These are phyloP conservation scores for Anethum foeniculum DNA, from an alignment of 140 eudicot genomes.

Conservation along the genomic window DNA sequence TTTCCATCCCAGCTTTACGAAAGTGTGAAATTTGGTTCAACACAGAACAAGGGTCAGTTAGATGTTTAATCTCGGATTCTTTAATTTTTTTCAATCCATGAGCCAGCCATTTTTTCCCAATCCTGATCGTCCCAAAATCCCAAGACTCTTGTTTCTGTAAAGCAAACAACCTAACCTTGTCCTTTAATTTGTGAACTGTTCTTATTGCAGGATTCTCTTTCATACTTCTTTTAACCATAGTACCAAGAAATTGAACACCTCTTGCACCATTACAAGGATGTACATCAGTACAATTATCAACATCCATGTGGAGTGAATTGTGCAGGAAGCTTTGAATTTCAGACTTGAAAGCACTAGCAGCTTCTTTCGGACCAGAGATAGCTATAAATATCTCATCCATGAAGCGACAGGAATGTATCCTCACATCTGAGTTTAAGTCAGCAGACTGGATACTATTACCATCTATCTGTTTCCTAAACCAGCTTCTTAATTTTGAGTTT, in stretches of 20 bases:
- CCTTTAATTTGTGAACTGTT: constrained; percentile 83
- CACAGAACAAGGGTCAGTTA: constrained; percentile 46
- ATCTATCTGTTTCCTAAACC: constrained; percentile 82
- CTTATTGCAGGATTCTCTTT: constrained; percentile 51
- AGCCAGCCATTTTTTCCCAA: constrained; percentile 80
- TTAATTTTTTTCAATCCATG: constrained; percentile 89
- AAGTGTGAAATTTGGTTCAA: constrained; percentile 54
- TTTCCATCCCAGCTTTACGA: constrained; percentile 87
- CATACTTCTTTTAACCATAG: constrained; percentile 36
- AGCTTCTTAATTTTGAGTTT: constrained; percentile 62
- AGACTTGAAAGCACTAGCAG: constrained; percentile 44
- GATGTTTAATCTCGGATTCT: constrained; percentile 86
- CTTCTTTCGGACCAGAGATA: constrained; percentile 67
- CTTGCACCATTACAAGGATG: constrained; percentile 38
- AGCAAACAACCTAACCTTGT: constrained; percentile 66
- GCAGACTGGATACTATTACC: constrained; percentile 15
- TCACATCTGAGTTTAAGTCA: constrained; percentile 20
- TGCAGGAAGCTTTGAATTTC: constrained; percentile 57
- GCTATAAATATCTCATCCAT: constrained; percentile 87
- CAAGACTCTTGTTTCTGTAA: constrained; percentile 72
- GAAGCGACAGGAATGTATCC: constrained; percentile 73
- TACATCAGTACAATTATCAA: constrained; percentile 28
- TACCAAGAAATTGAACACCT: constrained; percentile 63
- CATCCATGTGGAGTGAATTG: constrained; percentile 43
- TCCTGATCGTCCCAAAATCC: constrained; percentile 58